A percentile compares a stretch with the other conserved stretches of the same genome.
phyloP scores from a whole-genome alignment of 441 rosid species.

The Erodium texanum region DNA sequence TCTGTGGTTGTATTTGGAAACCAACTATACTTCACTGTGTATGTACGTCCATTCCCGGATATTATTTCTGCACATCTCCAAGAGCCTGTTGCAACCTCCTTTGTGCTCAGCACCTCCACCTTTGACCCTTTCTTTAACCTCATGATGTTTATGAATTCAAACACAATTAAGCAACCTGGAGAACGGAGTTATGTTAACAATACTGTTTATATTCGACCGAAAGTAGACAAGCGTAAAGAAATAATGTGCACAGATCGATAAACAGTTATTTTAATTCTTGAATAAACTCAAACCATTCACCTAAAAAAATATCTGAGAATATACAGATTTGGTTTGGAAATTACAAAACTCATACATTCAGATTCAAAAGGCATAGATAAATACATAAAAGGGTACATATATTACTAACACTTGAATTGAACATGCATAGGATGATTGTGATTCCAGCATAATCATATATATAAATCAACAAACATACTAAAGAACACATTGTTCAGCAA shows the following conservation, averaged over 20 bases:
- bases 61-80: conserved; percentile 52
- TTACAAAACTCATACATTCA: neutral
- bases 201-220: neutral
- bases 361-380: neutral
- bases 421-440: neutral
- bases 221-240: neutral
- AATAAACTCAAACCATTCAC: no score
- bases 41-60: conserved; percentile 50
- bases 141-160: conserved; percentile 26
- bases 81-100: conserved; percentile 36
- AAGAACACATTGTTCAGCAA: neutral
- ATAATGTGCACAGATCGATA: neutral
- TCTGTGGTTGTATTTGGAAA: conserved; percentile 9
- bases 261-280: neutral
- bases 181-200: neutral
- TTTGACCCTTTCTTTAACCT: conserved; percentile 53
- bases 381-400: neutral
- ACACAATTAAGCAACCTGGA: conserved; percentile 1
- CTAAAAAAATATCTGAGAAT: no score
- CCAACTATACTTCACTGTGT: conserved; percentile 31
- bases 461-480: neutral
- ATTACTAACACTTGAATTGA: neutral
- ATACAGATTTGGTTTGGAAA: neutral
- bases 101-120: conserved; percentile 54
- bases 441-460: neutral